Percentiles rank a stretch among this genome's conserved stretches.
Evolutionary conservation across 208 protist species (phyloP).

Genomic region (Leishmania aethiopica): DNA sequence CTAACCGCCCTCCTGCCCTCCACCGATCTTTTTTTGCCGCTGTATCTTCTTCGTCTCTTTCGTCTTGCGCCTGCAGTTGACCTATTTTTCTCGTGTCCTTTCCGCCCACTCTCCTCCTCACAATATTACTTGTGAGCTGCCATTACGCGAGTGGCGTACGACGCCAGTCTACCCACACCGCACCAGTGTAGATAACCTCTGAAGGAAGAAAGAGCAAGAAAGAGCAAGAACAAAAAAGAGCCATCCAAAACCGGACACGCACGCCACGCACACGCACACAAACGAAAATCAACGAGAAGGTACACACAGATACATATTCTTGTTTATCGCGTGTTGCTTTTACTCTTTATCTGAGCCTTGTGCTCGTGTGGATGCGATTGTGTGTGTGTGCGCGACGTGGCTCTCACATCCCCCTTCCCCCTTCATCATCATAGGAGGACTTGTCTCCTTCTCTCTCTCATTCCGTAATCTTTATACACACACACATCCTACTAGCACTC

Average conservation of each 20-base stretch:
- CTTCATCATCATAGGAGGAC: too few relatives aligned
- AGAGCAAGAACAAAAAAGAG: neutral
- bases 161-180: neutral
- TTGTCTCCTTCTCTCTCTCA: too few relatives aligned
- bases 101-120: neutral
- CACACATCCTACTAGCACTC: neutral
- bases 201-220: neutral
- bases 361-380: neutral
- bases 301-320: neutral
- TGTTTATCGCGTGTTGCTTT: neutral
- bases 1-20: too few relatives aligned
- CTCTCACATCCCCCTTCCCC: neutral
- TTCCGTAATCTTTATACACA: neutral
- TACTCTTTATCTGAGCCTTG: neutral
- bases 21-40: neutral
- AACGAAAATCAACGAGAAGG: neutral
- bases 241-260: neutral
- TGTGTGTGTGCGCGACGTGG: neutral
- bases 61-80: neutral
- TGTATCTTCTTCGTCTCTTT: neutral
- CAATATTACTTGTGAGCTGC: neutral
- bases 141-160: neutral
- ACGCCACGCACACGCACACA: neutral
- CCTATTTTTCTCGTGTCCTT: neutral
- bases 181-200: neutral